Conservation (phyloP, 495 filamentous ascomycete species). For the Talaromyces proteolyticus region DNA sequence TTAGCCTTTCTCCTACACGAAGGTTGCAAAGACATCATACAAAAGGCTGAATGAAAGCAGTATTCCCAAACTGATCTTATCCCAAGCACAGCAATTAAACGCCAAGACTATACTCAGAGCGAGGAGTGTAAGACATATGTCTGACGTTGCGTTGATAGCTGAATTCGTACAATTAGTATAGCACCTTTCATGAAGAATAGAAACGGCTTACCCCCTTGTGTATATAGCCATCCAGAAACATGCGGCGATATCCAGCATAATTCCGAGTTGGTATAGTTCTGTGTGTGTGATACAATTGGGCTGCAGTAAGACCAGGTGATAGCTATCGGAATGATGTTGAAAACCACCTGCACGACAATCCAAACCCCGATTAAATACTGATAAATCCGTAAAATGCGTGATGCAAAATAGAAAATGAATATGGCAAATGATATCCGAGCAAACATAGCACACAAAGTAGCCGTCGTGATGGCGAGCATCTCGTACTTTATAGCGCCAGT, state of each 20-base stretch:
- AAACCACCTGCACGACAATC: constrained; percentile 1
- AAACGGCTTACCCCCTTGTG: neutral
- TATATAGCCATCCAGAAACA: neutral
- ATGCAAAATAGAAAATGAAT: neutral
- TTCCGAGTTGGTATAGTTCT: neutral
- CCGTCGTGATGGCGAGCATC: neutral
- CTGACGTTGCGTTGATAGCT: constrained; percentile 4
- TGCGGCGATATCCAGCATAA: neutral
- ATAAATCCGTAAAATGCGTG: neutral
- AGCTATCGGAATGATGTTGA: neutral
- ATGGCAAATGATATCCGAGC: constrained; percentile 1
- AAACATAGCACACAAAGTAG: neutral
- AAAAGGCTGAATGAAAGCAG: constrained; percentile 3
- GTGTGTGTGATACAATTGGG: neutral
- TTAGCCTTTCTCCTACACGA: neutral
- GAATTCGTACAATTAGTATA: neutral
- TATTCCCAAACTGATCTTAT: neutral
- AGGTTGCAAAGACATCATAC: neutral
- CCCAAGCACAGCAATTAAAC: neutral
- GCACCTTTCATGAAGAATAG: neutral
- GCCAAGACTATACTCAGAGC: neutral
- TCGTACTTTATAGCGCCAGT: neutral
- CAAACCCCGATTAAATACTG: neutral
- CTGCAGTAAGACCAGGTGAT: neutral
- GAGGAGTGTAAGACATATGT: neutral